phyloP scores from a whole-genome alignment of 345 rosid genomes.

The Brassica juncea region DNA sequence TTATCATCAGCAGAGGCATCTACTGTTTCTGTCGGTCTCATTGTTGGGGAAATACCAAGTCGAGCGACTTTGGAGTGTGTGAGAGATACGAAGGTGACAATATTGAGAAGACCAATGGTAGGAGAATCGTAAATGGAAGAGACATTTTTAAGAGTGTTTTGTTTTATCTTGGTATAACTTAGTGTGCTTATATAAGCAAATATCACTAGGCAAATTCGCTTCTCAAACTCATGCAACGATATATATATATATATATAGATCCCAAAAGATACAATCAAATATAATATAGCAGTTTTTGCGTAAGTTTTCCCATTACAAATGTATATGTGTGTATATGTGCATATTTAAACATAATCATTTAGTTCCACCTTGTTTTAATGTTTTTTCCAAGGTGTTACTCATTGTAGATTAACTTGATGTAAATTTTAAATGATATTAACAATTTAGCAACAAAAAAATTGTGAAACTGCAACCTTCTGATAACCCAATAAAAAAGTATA shows the following conservation, averaged over 20 bases:
- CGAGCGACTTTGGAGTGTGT: constrained; percentile 25
- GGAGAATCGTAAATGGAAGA: constrained; percentile 8
- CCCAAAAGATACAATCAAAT: neutral
- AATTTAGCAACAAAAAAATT: too few relatives aligned
- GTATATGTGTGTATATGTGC: neutral
- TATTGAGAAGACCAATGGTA: constrained; percentile 11
- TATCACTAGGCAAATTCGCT: neutral
- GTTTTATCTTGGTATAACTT: neutral
- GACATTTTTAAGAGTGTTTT: constrained; percentile 6
- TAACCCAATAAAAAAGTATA: neutral
- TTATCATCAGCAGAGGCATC: neutral
- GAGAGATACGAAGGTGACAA: constrained; percentile 4
- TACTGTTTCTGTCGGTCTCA: neutral
- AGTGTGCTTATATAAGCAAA: neutral
- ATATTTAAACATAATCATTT: neutral
- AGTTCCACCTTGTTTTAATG: neutral
- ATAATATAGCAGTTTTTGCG: neutral
- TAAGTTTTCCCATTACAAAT: neutral
- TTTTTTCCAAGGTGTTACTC: too few relatives aligned
- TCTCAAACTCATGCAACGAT: neutral
- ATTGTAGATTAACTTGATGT: too few relatives aligned
- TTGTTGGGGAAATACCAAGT: constrained; percentile 20
- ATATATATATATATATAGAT: constrained; percentile 22
- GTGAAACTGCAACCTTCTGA: neutral
- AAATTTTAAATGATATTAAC: neutral